Percentiles rank a stretch among this genome's conserved stretches.
These are phyloP conservation scores for Tuctoria greenei DNA, from an alignment of 176 grass and related monocot species.

Conservation along the genomic window DNA sequence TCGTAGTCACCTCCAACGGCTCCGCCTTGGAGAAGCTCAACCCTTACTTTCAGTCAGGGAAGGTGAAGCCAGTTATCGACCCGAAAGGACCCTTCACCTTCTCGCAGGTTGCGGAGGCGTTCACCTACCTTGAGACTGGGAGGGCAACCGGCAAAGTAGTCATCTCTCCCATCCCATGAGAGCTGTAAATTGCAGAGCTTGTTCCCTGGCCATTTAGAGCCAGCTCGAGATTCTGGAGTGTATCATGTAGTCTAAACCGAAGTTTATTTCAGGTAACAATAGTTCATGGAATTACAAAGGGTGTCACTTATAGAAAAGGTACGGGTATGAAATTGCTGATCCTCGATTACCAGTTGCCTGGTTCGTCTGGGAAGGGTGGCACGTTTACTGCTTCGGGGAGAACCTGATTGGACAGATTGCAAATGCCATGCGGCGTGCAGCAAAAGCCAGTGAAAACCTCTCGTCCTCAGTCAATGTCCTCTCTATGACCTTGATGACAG, in stretches of 20 bases:
- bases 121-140: conserved; percentile 86
- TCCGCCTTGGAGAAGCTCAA: conserved; percentile 65
- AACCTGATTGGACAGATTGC: conserved; percentile 79
- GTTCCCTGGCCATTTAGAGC: conserved; percentile 4
- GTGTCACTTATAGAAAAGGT: conserved; percentile 21
- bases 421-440: conserved; percentile 82
- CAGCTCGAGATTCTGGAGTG: not conserved
- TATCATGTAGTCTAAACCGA: not conserved
- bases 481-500: conserved; percentile 80
- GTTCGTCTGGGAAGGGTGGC: not conserved
- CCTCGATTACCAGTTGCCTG: not conserved
- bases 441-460: conserved; percentile 78
- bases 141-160: conserved; percentile 79
- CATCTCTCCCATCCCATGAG: conserved; percentile 68
- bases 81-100: conserved; percentile 62
- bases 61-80: conserved; percentile 77
- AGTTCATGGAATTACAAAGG: conserved; percentile 20
- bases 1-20: conserved; percentile 80
- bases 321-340: not conserved
- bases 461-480: conserved; percentile 76
- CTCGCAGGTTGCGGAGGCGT: conserved; percentile 70
- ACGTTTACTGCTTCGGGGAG: conserved; percentile 55
- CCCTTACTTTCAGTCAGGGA: conserved; percentile 75
- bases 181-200: not conserved
- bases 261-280: conserved; percentile 16